A percentile compares a stretch with the other conserved stretches of the same genome.
Evolutionary conservation across 202 grass and related monocot species (phyloP).

Genomic region (Cymbopogon flexuosus): DNA sequence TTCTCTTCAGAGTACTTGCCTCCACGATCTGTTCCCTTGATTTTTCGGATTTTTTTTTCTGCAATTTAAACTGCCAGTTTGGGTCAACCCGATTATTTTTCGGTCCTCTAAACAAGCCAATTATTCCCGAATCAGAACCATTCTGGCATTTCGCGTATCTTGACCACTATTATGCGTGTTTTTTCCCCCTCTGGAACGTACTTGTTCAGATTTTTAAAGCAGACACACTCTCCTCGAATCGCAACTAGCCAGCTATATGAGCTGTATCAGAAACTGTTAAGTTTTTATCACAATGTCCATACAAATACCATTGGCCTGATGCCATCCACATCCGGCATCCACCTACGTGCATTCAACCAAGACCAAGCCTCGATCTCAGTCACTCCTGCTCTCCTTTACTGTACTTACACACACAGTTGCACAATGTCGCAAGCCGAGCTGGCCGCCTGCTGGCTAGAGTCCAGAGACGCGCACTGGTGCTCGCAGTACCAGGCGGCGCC

Average conservation of each 20-base stretch:
- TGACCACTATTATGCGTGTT: neutral
- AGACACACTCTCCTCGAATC: neutral
- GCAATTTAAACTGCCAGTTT: neutral
- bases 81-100: conserved; percentile 3
- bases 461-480: conserved; percentile 30
- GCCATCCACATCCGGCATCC: neutral
- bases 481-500: conserved; percentile 38
- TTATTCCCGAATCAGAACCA: neutral
- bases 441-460: neutral
- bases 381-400: neutral
- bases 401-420: neutral
- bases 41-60: neutral
- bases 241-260: conserved; percentile 9
- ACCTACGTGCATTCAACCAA: conserved; percentile 14
- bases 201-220: neutral
- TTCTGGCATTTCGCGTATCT: neutral
- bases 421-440: conserved; percentile 44
- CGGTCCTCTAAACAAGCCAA: neutral
- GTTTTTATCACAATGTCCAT: neutral
- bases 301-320: conserved; percentile 4
- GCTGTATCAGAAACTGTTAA: conserved; percentile 33
- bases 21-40: conserved; percentile 18
- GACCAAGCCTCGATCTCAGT: neutral
- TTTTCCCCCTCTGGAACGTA: neutral
- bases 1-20: neutral